Base-by-base conservation (phyloP, 2,329 filamentous ascomycete genomes). In the Fusarium newnesense region DNA sequence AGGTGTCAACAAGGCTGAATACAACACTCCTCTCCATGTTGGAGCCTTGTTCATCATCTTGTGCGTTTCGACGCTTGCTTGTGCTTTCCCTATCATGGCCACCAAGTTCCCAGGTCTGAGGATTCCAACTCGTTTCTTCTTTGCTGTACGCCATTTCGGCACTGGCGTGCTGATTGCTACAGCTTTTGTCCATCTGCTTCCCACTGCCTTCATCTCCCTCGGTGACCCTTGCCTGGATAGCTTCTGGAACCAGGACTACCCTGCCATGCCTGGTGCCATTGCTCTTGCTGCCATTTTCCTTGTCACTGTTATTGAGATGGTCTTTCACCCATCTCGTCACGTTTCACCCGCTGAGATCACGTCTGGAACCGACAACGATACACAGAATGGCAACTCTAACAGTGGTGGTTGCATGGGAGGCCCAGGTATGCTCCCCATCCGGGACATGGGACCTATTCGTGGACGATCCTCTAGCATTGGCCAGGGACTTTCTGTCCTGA, bases 231-330 rank as follows among this genome's bases (percentile, higher is more conserved):
- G 91, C 78, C 88, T 97, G 2, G 91, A 92, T 18, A 84, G 86
- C 60, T 93, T 95, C 79, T 97, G 94, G 90, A 95, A 89, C 77
- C 77, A 90, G 47, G 88, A 89, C 34, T 97, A 96, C 82, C 89
- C 87, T 60, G 92, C 94, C 28, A 93, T 96, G 84, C 91, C 94
- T 2, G 94, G 94, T 8, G 88, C 95, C 58, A 91, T 97, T 65
- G 91, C 94, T 54, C 94, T 97, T 89, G 84, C 90, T 16, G 91
- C 92, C 34, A 93, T 94, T 42, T 87, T 97, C 75, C 86, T 93
- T 15, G 94, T 97, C 11, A 93, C 96, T 15, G 87, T 91, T 16
- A 87, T 98, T 68, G 95, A 98, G 81, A 97, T 91, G 88, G 83
- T 88, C 32, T 88, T 91, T 64, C 84, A 85, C 44, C 85, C 85